These are phyloP conservation scores for Rhizopus delemar DNA, from an alignment of 371 early-diverging fungal species.

Conservation along the genomic window DNA sequence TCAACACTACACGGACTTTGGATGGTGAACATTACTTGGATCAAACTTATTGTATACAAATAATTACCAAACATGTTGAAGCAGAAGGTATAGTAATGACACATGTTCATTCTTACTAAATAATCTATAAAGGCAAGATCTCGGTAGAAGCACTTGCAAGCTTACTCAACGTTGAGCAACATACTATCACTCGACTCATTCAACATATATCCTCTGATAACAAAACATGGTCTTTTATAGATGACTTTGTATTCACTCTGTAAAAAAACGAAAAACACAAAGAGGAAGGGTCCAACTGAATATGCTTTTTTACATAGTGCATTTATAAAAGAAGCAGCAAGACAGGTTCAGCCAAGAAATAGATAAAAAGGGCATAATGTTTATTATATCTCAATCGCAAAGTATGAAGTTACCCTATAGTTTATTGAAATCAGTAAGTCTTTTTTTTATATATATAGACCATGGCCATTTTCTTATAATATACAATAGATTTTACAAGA, in stretches of 20 bases:
- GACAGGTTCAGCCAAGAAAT: not conserved
- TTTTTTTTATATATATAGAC: not conserved
- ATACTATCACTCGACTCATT: not conserved
- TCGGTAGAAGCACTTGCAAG: slow-evolving; percentile 12
- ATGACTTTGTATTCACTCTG: slow-evolving; percentile 26
- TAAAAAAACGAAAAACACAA: slow-evolving; percentile 11
- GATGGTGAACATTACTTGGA: slow-evolving; percentile 22
- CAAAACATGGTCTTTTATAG: slow-evolving; percentile 14
- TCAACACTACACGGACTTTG: slow-evolving; percentile 10
- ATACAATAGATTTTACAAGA: not conserved
- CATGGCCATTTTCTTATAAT: not conserved
- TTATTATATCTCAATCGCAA: slow-evolving; percentile 13
- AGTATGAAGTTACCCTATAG: slow-evolving; percentile 22
- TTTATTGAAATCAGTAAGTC: slow-evolving; percentile 18
- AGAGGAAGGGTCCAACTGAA: not conserved
- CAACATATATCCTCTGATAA: not conserved
- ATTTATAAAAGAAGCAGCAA: not conserved
- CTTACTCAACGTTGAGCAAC: slow-evolving; percentile 9
- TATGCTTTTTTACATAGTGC: not conserved
- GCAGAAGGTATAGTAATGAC: slow-evolving; percentile 4
- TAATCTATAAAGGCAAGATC: slow-evolving; percentile 10
- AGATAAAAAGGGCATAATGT: slow-evolving; percentile 2
- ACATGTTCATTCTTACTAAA: too few relatives aligned
- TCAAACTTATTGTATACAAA: slow-evolving; percentile 1
- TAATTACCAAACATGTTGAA: slow-evolving; percentile 8